These are phyloP conservation scores for Hanseniaspora meyeri DNA, from an alignment of 805 yeast species.

Conservation along the genomic window DNA sequence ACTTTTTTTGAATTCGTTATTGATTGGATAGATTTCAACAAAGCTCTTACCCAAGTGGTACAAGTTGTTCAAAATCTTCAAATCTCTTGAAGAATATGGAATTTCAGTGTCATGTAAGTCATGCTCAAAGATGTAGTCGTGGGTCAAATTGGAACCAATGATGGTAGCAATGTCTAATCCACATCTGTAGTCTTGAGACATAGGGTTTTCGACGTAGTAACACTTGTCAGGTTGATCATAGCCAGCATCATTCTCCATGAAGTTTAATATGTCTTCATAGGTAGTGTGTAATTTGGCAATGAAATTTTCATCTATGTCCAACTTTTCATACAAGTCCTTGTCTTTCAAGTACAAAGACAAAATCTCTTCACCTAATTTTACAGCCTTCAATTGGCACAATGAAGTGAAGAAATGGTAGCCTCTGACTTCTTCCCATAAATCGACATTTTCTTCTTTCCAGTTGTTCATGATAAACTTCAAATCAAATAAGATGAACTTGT, in stretches of 20 bases:
- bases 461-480: slow-evolving; percentile 45
- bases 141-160: slow-evolving; percentile 32
- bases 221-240: slow-evolving; percentile 33
- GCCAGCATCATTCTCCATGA: slow-evolving; percentile 26
- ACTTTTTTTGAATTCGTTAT: slow-evolving; percentile 33
- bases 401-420: slow-evolving; percentile 71
- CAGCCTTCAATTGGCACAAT: slow-evolving; percentile 58
- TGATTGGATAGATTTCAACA: slow-evolving; percentile 67
- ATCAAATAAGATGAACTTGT: slow-evolving; percentile 53
- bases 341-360: slow-evolving; percentile 19
- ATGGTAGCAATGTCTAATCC: slow-evolving; percentile 76
- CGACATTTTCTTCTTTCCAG: slow-evolving; percentile 65
- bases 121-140: slow-evolving; percentile 30
- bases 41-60: slow-evolving; percentile 51
- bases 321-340: not conserved
- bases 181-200: slow-evolving; percentile 34
- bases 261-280: slow-evolving; percentile 20
- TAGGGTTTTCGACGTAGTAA: slow-evolving; percentile 62
- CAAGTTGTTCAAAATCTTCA: slow-evolving; percentile 50
- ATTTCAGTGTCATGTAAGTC: slow-evolving; percentile 23
- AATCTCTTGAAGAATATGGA: slow-evolving; percentile 54
- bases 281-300: slow-evolving; percentile 18
- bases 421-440: slow-evolving; percentile 82
- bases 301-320: slow-evolving; percentile 15
- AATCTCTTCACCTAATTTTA: slow-evolving; percentile 43